Conservation (phyloP, 768 basidiomycete species). For the Crassisporium funariophilum region DNA sequence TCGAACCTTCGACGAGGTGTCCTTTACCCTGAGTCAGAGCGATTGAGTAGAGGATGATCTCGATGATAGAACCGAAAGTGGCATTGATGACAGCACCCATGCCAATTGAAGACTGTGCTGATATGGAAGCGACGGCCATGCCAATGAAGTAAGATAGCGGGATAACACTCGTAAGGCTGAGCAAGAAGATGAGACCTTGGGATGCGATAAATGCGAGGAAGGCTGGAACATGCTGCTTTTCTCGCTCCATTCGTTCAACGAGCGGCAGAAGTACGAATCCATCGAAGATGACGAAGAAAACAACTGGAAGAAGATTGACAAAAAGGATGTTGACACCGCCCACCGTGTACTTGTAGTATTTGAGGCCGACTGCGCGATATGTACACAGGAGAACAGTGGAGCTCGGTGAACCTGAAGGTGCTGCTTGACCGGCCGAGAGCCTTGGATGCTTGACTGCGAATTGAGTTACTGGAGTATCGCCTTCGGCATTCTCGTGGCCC, state of each 20-base stretch:
- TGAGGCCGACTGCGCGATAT: slow-evolving; percentile 84
- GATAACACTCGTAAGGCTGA: slow-evolving; percentile 89
- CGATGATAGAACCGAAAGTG: slow-evolving; percentile 97
- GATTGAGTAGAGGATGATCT: slow-evolving; percentile 91
- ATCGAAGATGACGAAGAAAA: slow-evolving; percentile 96
- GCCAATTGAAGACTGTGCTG: slow-evolving; percentile 97
- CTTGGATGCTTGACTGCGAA: slow-evolving; percentile 74
- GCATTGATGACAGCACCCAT: slow-evolving; percentile 99
- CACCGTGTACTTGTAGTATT: slow-evolving; percentile 99
- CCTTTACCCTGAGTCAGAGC: slow-evolving; percentile 92
- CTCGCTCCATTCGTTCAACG: slow-evolving; percentile 60
- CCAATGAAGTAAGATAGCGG: slow-evolving; percentile 99
- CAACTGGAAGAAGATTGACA: slow-evolving; percentile 89
- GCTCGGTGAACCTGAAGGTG: slow-evolving; percentile 78
- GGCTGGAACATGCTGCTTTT: slow-evolving; percentile 58
- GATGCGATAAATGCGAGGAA: slow-evolving; percentile 72
- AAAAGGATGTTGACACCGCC: slow-evolving; percentile 99
- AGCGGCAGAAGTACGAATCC: slow-evolving; percentile 78
- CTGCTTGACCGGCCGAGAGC: slow-evolving; percentile 83
- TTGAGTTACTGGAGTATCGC: slow-evolving; percentile 22
- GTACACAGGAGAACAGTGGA: slow-evolving; percentile 94
- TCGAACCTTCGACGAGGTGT: slow-evolving; percentile 93
- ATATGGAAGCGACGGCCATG: slow-evolving; percentile 98
- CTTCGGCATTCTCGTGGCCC: slow-evolving; percentile 15
- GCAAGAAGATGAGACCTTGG: slow-evolving; percentile 77